Percentiles rank a stretch among this genome's conserved stretches.
Evolutionary conservation across 768 basidiomycete species (phyloP).

Genomic region (Neoboletus brunneissimus): DNA sequence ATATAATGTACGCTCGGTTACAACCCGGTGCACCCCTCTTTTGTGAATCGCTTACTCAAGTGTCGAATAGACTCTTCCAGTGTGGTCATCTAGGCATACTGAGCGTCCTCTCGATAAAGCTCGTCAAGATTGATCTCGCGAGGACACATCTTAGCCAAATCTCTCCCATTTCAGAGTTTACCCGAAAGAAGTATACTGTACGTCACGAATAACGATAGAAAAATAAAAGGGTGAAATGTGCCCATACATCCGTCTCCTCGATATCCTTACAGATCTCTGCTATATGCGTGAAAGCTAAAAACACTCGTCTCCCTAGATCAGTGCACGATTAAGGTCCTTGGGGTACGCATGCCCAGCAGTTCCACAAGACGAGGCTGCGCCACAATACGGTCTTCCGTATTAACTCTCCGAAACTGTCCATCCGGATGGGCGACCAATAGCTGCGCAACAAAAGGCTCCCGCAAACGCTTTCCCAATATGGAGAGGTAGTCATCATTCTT

Average conservation of each 20-base stretch:
- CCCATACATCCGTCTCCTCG: background rate
- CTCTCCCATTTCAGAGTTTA: background rate
- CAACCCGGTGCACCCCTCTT: background rate
- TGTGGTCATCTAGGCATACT: background rate
- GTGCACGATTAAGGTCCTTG: conserved; percentile 22
- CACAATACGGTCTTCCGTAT: conserved; percentile 24
- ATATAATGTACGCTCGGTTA: conserved; percentile 16
- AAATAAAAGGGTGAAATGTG: background rate
- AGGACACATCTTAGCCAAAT: background rate
- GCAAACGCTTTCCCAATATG: conserved; percentile 14
- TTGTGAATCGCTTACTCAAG: background rate
- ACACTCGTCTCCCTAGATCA: background rate
- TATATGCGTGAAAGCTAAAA: background rate
- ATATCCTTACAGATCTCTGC: background rate
- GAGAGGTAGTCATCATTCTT: conserved; percentile 11
- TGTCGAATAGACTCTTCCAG: background rate
- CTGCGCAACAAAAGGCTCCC: conserved; percentile 22
- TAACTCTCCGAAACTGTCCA: conserved; percentile 20
- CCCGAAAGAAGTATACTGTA: background rate
- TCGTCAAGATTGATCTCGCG: background rate
- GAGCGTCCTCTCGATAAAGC: background rate
- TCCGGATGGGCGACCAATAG: conserved; percentile 22
- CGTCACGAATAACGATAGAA: background rate
- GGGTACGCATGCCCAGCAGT: conserved; percentile 16
- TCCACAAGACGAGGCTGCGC: conserved; percentile 14